Base-by-base conservation (phyloP, 345 rosid genomes). In the Punica granatum region DNA sequence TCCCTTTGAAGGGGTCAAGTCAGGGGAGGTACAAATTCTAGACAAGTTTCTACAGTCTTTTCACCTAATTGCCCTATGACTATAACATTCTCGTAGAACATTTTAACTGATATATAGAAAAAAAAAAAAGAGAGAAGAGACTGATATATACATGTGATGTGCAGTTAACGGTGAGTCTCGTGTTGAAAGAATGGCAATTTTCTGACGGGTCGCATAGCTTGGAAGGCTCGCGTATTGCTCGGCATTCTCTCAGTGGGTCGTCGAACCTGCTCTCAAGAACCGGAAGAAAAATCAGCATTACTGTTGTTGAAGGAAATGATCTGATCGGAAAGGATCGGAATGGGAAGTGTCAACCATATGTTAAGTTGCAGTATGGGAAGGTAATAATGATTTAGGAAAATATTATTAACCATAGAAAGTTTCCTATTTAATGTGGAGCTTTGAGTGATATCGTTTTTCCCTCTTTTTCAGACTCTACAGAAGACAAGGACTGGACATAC, bases 121-220 rank as follows among this genome's bases (percentile, higher is more conserved):
- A n/a, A n/a, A n/a, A n/a, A n/a, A n/a, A n/a, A n/a, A n/a, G n/a
- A n/a, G n/a, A n/a, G n/a, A n/a, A n/a, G n/a, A n/a, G n/a, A n/a
- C 25, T 28, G 33, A 56, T 28, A 15, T 56, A 30, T 56, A 12
- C 3, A 30, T 30, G 61, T 11, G 61, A 30, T 56, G 63, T 76
- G 64, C 83, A 93, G 99, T 80, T 94, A 81, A 83, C 84, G 0
- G 92, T 94, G 44, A 79, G 71, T 84, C 85, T 94, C 67, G 80
- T 91, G 56, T 32, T 94, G 65, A 91, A 94, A 78, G 99, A 91
- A 72, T 94, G 99, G 99, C 97, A 88, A 78, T 94, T 88, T 79
- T 85, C 99, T 36, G 97, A 88, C 33, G 95, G 99, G 46, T 87
- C 97, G 30, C 88, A 85, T 77, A 88, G 83, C 78, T 76, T 77